These are phyloP conservation scores for Steccherinum ochraceum DNA, from an alignment of 768 basidiomycete genomes.

Conservation along the genomic window DNA sequence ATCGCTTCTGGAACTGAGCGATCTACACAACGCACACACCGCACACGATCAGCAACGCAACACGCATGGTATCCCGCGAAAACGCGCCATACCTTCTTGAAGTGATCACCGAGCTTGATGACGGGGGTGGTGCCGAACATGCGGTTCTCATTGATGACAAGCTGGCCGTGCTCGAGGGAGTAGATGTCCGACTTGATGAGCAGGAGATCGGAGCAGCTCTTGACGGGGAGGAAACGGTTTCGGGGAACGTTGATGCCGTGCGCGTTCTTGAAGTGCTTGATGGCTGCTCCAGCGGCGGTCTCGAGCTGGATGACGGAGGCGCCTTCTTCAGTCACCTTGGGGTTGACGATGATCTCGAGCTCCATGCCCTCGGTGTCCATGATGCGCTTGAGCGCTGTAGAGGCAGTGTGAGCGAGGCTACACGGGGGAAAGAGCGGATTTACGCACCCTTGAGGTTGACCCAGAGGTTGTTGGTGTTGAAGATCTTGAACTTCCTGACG, in stretches of 20 bases:
- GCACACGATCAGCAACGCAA: constrained; percentile 16
- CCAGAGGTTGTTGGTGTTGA: constrained; percentile 85
- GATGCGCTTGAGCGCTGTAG: constrained; percentile 76
- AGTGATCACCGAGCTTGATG: constrained; percentile 93
- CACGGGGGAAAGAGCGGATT: neutral
- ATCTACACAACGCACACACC: constrained; percentile 35
- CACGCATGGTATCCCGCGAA: constrained; percentile 37
- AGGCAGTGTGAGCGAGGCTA: constrained; percentile 2
- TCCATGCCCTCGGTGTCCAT: constrained; percentile 85
- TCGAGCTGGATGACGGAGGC: constrained; percentile 58
- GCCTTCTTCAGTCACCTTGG: constrained; percentile 82
- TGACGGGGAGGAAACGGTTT: constrained; percentile 87
- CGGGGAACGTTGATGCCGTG: constrained; percentile 95
- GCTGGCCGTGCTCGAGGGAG: constrained; percentile 80
- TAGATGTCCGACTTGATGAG: constrained; percentile 93
- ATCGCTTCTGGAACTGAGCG: constrained; percentile 87
- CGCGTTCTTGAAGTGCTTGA: constrained; percentile 89
- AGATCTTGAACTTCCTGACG: constrained; percentile 91
- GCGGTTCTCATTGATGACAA: constrained; percentile 75
- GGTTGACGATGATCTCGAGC: constrained; percentile 93
- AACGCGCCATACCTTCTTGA: constrained; percentile 61
- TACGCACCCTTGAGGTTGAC: constrained; percentile 64
- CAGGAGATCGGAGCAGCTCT: constrained; percentile 82
- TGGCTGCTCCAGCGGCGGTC: constrained; percentile 81
- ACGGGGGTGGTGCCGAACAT: constrained; percentile 91